A percentile compares a stretch with the other conserved stretches of the same genome.
phyloP scores from a whole-genome alignment of 352 stramenopile species.

The Globisporangium emineosum region DNA sequence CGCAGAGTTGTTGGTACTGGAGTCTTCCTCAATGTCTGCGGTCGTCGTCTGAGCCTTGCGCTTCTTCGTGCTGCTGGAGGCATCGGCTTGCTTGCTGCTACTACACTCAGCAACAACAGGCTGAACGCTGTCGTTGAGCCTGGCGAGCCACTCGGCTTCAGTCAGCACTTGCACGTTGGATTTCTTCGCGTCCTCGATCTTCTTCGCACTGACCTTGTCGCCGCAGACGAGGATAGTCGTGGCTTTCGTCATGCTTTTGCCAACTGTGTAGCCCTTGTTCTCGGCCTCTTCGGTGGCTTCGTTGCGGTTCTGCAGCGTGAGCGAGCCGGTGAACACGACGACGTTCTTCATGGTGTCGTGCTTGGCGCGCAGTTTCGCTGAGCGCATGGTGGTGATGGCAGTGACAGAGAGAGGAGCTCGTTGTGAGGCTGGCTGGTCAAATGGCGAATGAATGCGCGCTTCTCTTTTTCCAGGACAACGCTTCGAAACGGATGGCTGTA shows the following conservation, averaged over 20 bases:
- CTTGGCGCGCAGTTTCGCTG: background rate
- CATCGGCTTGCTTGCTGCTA: background rate
- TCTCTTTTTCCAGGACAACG: no score
- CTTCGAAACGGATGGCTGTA: background rate
- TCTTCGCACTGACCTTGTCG: slow-evolving; percentile 46
- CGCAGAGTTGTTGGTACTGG: background rate
- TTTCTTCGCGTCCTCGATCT: slow-evolving; percentile 43
- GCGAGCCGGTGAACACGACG: slow-evolving; percentile 56
- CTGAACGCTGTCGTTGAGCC: slow-evolving; percentile 16
- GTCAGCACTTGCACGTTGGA: slow-evolving; percentile 31
- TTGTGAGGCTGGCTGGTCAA: background rate
- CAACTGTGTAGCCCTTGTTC: slow-evolving; percentile 34
- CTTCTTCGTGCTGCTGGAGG: slow-evolving; percentile 11
- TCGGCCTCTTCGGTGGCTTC: slow-evolving; percentile 32
- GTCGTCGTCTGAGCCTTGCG: slow-evolving; percentile 14
- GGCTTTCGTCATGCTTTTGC: slow-evolving; percentile 28
- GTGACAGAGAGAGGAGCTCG: background rate
- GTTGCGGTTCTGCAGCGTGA: slow-evolving; percentile 41
- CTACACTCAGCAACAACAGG: background rate
- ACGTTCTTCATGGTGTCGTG: slow-evolving; percentile 12
- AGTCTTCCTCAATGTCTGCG: background rate
- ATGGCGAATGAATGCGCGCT: background rate
- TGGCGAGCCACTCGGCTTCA: slow-evolving; percentile 38
- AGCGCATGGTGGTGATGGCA: background rate
- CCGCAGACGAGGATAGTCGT: slow-evolving; percentile 54